Evolutionary conservation across 1,284 basidiomycete genomes (phyloP), one percentile per base, ranked within the genome.

Genomic region (Phaffia rhodozyma): DNA sequence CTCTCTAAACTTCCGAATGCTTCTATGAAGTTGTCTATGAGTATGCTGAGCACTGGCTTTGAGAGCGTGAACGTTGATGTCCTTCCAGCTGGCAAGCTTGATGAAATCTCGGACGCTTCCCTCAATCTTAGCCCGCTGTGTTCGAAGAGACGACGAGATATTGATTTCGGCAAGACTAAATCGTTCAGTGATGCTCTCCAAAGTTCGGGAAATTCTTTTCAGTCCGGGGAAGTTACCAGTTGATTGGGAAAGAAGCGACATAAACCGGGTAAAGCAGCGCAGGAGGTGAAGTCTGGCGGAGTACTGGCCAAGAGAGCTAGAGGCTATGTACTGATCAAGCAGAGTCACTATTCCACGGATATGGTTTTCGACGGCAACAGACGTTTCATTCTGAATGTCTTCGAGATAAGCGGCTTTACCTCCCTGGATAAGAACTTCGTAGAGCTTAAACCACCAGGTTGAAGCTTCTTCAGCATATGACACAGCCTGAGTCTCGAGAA

Each of bases 21-120:
- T 83, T 75, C 89, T 91, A 82, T 93, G 94, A 18, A 99, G 79
- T 68, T 93, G 89, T 66, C 85, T 84, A 74, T 99, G 96, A 1
- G 90, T 91, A 72, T 84, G 87, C 69, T 87, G 84, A 0, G 94
- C 93, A 70, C 92, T 97, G 67, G 89, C 86, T 74, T 88, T 89
- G 68, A 99, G 81, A 3, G 96, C 92, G 68, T 91, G 88, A 13
- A 98, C 87, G 71, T 98, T 99, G 72, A 94, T 80, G 72, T 99
- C 96, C 74, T 89, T 94, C 96, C 96, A 98, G 71, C 91, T 96
- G 0, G 96, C 96, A 50, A 99, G 80, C 74, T 91, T 92, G 79
- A 98, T 87, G 72, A 90, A 88, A 62, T 83, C 84, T 66, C 81
- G 82, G 61, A 98, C 82, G 61, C 94, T 87, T 70, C 85, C 86